Evolutionary conservation across 164 flowering plant species (phyloP).

Genomic region (Litsea cubeba): DNA sequence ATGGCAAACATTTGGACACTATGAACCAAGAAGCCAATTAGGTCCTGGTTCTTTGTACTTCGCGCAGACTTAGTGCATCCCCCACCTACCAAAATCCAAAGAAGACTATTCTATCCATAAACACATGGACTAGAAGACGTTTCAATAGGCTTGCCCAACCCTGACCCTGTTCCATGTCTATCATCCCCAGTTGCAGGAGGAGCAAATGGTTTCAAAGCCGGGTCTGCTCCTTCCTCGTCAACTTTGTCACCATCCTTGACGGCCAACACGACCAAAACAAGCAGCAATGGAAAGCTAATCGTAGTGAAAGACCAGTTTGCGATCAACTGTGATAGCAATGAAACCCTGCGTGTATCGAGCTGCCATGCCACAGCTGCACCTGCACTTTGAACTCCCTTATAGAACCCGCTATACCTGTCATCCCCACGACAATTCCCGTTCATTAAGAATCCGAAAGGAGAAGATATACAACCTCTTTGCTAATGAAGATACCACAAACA

Average conservation of each 20-base stretch:
- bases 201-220: not conserved
- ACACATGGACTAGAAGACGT: not conserved
- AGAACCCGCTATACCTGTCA: constrained; percentile 79
- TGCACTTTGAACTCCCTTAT: constrained; percentile 93
- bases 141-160: not conserved
- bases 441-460: not conserved
- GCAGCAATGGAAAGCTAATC: constrained; percentile 65
- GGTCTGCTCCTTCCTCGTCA: constrained; percentile 18
- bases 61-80: not conserved
- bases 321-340: constrained; percentile 49
- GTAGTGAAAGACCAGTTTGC: constrained; percentile 74
- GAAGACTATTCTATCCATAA: not conserved
- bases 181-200: not conserved
- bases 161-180: not conserved
- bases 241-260: constrained; percentile 45
- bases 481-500: too few relatives aligned
- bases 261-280: constrained; percentile 47
- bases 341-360: constrained; percentile 49
- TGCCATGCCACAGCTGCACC: constrained; percentile 97
- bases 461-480: too few relatives aligned
- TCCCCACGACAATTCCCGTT: not conserved
- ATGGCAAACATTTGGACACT: not conserved
- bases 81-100: not conserved
- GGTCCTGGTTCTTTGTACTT: too few relatives aligned
- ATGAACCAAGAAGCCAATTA: not conserved